Base-by-base conservation (phyloP, 2,329 filamentous ascomycete species). In the Aspergillus terreus region DNA sequence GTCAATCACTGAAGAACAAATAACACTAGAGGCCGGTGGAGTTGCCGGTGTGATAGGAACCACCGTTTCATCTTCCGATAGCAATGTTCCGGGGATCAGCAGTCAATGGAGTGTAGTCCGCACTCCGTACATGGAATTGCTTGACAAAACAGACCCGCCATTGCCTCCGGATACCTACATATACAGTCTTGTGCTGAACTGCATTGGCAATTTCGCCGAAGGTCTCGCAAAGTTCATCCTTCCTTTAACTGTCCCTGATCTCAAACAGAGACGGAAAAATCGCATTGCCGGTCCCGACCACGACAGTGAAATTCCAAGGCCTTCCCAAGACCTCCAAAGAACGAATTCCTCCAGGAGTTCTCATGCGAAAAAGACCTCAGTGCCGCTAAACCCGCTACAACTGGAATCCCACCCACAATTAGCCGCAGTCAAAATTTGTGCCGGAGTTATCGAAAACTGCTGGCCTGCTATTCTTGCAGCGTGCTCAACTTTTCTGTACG, bases 401-500 rank as follows among this genome's bases (percentile, higher is more conserved):
- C 71, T 95, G 6, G 82, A 86, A 54, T 83, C 87, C 36, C 89
- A 95, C 63, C 81, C 88, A 0, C 77, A 90, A 7, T 80, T 85
- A 47, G 68, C 77, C 1, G 87, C 90, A 46, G 84, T 97, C 51
- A 83, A 85, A 63, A 83, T 84, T 2, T 92, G 90, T 61, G 90
- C 90, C 11, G 81, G 81, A 9, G 87, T 99, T 49, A 87, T 99
- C 21, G 90, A 95, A 4, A 82, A 89, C 59, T 97, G 92, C 68
- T 99, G 94, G 94, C 94, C 94, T 44, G 94, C 94, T 11, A 86
- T 97, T 36, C 81, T 99, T 45, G 92, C 94, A 1, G 94, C 91
- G 2, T 96, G 91, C 62, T 99, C 94, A 0, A 96, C 92, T 0
- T 99, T 97, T 65, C 75, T 99, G 15, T 95, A 95, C 65, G 90